Evolutionary conservation across 2,329 filamentous ascomycete species (phyloP).

Genomic region (Zasmidium angulare): DNA sequence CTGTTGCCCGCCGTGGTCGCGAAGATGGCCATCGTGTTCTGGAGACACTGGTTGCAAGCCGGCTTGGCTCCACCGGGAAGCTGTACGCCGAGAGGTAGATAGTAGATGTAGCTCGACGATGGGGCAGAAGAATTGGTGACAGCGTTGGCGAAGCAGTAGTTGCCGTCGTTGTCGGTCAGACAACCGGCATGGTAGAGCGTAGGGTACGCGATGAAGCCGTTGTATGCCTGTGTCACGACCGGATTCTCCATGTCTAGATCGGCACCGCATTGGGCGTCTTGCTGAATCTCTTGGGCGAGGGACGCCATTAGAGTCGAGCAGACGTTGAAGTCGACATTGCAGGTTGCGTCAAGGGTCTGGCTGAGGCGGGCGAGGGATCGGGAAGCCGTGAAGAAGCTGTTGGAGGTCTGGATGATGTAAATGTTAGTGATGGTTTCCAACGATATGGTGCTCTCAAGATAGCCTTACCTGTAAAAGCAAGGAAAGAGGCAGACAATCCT

Average conservation of each 20-base stretch:
- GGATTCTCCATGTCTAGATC: constrained; percentile 70
- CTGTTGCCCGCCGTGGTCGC: constrained; percentile 66
- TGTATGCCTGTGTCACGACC: constrained; percentile 70
- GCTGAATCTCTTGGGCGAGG: constrained; percentile 65
- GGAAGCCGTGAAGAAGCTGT: constrained; percentile 76
- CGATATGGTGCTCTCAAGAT: background rate
- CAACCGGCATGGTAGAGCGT: constrained; percentile 79
- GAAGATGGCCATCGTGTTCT: constrained; percentile 80
- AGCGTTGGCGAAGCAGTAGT: constrained; percentile 77
- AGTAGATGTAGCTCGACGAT: constrained; percentile 79
- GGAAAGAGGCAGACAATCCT: constrained; percentile 77
- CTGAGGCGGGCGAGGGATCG: constrained; percentile 71
- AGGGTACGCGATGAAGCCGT: constrained; percentile 73
- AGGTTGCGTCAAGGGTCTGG: constrained; percentile 75
- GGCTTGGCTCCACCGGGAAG: constrained; percentile 69
- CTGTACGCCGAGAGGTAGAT: constrained; percentile 72
- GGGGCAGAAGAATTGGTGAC: constrained; percentile 72
- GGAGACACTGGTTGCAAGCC: constrained; percentile 72
- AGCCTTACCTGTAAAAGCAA: constrained; percentile 71
- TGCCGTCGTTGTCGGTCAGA: constrained; percentile 59
- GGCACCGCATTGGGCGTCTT: constrained; percentile 63
- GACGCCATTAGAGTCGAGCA: constrained; percentile 66
- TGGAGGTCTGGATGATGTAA: constrained; percentile 63
- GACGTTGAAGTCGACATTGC: constrained; percentile 62
- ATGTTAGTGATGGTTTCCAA: background rate